Evolutionary conservation across 768 basidiomycete species (phyloP).

Genomic region (Rhodocollybia butyracea): DNA sequence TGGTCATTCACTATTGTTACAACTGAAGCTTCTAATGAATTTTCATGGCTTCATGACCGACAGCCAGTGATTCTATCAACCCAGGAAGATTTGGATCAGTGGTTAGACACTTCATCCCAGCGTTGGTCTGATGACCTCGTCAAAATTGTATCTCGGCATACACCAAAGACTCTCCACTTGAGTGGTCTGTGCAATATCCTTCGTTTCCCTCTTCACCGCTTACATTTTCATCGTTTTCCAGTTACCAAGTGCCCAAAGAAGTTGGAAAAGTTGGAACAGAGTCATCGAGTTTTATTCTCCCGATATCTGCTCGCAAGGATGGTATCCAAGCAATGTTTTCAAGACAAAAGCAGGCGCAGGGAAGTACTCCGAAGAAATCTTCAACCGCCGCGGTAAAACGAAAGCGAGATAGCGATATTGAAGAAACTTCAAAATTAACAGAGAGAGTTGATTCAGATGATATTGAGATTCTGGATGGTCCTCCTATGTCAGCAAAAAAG

Average conservation of each 20-base stretch:
- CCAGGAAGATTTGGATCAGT: slow-evolving; percentile 54
- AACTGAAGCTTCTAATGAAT: slow-evolving; percentile 63
- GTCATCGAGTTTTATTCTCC: slow-evolving; percentile 78
- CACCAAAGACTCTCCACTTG: slow-evolving; percentile 47
- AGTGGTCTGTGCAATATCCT: slow-evolving; percentile 61
- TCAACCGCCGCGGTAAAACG: slow-evolving; percentile 10
- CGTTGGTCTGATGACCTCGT: slow-evolving; percentile 62
- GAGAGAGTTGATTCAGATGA: slow-evolving; percentile 4
- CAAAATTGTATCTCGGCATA: slow-evolving; percentile 57
- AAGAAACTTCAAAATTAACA: slow-evolving; percentile 9
- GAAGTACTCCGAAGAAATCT: background rate
- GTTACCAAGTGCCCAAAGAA: slow-evolving; percentile 87
- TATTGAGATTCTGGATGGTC: slow-evolving; percentile 4
- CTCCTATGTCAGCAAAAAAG: slow-evolving; percentile 6
- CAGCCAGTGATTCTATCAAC: slow-evolving; percentile 78
- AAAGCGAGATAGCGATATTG: slow-evolving; percentile 26
- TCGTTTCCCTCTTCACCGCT: background rate
- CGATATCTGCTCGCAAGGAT: slow-evolving; percentile 74
- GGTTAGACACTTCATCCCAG: slow-evolving; percentile 77
- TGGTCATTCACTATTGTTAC: slow-evolving; percentile 93
- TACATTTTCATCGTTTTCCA: slow-evolving; percentile 22
- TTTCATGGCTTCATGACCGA: slow-evolving; percentile 89
- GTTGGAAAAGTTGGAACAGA: slow-evolving; percentile 89
- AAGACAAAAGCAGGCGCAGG: slow-evolving; percentile 42
- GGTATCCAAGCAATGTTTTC: slow-evolving; percentile 84